phyloP scores from a whole-genome alignment of 176 grass and related monocot species.

The Alopecurus myosuroides region DNA sequence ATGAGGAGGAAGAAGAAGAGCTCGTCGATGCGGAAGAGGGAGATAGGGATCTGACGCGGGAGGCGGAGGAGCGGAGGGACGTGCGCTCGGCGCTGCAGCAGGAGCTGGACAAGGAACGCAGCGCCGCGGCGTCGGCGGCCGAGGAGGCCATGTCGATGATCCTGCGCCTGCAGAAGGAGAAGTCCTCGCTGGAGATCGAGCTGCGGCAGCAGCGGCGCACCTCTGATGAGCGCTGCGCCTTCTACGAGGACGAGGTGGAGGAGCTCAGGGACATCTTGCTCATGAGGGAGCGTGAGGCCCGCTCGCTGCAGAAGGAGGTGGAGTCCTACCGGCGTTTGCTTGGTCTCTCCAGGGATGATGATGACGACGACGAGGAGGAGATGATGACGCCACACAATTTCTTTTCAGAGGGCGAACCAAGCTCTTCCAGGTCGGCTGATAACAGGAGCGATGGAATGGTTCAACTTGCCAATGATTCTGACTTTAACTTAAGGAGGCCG shows the following conservation, averaged over 20 bases:
- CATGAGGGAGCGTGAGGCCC: conserved; percentile 57
- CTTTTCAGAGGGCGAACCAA: conserved; percentile 20
- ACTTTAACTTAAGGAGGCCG: conserved; percentile 5
- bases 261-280: conserved; percentile 82
- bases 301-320: conserved; percentile 60
- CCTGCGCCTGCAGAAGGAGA: conserved; percentile 88
- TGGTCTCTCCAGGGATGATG: not conserved
- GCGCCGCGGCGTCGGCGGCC: conserved; percentile 59
- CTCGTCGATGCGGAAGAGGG: not conserved
- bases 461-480: conserved; percentile 1
- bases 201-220: conserved; percentile 57
- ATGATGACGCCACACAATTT: conserved; percentile 15
- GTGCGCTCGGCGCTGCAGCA: conserved; percentile 34
- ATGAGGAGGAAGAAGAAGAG: not conserved
- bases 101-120: conserved; percentile 90
- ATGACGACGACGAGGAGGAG: conserved; percentile 10
- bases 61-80: conserved; percentile 31
- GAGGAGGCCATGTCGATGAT: conserved; percentile 99
- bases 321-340: conserved; percentile 61
- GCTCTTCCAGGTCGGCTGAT: conserved; percentile 17
- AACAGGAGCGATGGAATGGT: not conserved
- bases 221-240: conserved; percentile 62
- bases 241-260: conserved; percentile 77
- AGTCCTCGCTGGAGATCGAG: conserved; percentile 76
- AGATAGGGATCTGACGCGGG: conserved; percentile 17